Base-by-base conservation (phyloP, 352 stramenopile species). In the Plasmopara viticola region DNA sequence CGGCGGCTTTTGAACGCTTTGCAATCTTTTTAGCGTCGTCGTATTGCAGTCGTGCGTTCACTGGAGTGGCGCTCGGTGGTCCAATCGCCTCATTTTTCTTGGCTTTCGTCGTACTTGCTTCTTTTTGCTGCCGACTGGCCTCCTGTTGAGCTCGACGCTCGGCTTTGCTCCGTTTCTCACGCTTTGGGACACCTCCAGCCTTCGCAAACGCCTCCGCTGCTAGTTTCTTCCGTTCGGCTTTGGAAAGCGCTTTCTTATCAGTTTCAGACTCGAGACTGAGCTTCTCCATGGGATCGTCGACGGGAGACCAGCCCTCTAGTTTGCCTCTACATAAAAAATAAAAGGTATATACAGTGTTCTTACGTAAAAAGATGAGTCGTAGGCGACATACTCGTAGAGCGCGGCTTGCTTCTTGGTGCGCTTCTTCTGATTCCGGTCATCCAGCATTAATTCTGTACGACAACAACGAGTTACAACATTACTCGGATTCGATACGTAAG, bases 71-170 rank as follows among this genome's bases (percentile, higher is more conserved):
- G n/a, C 6, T 66, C 0, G 64, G 51, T 0, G 54, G 53, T 7
- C 62, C 46, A 12, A 44, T 56, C 1, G 15, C 44, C 10, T 72
- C 64, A 4, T 40, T 2, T 42, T 84, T 82, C 60, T 85, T 86
- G 2, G 46, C 25, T 58, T 83, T 80, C 17, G 12, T 3, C 0
- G 17, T 48, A 20, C 25, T 28, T 0, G 45, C 60, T 18, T 64
- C 68, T 28, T 85, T 76, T 56, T 96, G 96, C 25, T 84, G 77
- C 51, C 91, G 72, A 64, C 95, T 90, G 45, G 86, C 73, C 60
- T 98, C 92, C 60, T 98, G 94, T 39, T 96, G 65, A 1, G 83
- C 90, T 7, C 92, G 80, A 44, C 94, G 84, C 67, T 98, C 90
- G 18, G 90, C 86, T 60, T 98, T 98, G 51, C 59, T 87, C 28